These are phyloP conservation scores for Carex sylvatica DNA, from an alignment of 202 grass and related monocot species.

Conservation along the genomic window DNA sequence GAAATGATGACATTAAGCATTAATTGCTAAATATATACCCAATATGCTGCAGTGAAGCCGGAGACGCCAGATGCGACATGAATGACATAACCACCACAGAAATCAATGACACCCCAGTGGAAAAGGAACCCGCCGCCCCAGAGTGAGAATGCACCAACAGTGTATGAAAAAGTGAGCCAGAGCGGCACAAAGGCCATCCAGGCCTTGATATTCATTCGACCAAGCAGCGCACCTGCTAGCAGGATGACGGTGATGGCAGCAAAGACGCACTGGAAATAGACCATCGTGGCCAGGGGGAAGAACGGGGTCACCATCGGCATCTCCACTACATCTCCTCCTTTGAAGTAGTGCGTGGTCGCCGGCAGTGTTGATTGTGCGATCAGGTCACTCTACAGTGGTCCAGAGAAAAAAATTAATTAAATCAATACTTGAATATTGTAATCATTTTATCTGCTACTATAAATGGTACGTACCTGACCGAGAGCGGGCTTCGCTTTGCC, in stretches of 20 bases:
- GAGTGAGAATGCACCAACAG: constrained; percentile 64
- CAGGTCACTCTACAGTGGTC: constrained; percentile 29
- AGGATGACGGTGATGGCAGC: constrained; percentile 62
- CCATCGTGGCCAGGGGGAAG: constrained; percentile 61
- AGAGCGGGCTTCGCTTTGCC: constrained; percentile 49
- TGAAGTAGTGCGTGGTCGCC: constrained; percentile 32
- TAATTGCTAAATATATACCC: constrained; percentile 34
- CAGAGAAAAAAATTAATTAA: background rate
- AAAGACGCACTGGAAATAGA: constrained; percentile 80
- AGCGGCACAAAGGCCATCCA: constrained; percentile 79
- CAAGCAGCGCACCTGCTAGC: constrained; percentile 61
- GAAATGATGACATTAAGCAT: background rate
- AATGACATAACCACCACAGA: constrained; percentile 69
- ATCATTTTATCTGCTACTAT: background rate
- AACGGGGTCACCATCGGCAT: constrained; percentile 21
- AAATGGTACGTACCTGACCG: constrained; percentile 20
- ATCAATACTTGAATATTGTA: background rate
- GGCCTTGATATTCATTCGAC: constrained; percentile 69
- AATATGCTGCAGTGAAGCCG: constrained; percentile 63
- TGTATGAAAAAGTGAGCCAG: constrained; percentile 82
- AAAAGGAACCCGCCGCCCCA: constrained; percentile 78
- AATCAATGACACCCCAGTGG: constrained; percentile 81
- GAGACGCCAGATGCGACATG: constrained; percentile 57
- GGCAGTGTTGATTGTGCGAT: constrained; percentile 40
- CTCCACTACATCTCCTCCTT: constrained; percentile 12